A percentile compares a stretch with the other conserved stretches of the same genome.
Evolutionary conservation across 148 eudicot species (phyloP).

Genomic region (Pouteria glomerata): DNA sequence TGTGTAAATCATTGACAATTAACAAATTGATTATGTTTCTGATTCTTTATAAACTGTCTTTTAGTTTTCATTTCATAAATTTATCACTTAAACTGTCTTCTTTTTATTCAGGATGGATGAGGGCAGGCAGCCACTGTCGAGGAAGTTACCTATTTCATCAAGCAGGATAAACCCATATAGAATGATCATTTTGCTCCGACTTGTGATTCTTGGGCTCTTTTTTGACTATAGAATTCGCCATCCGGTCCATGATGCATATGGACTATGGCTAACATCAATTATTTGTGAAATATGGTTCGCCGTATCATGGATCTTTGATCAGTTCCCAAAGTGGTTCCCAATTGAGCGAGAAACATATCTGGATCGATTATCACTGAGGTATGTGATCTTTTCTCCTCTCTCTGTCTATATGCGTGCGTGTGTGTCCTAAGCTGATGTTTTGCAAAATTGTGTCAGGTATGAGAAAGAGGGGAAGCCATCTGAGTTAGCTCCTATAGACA

Average conservation of each 20-base stretch:
- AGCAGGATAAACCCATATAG: conserved; percentile 97
- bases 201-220: conserved; percentile 73
- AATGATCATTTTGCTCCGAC: conserved; percentile 66
- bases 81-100: not conserved
- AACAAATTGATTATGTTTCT: too few relatives aligned
- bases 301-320: conserved; percentile 90
- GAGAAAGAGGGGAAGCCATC: conserved; percentile 98
- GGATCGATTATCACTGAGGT: conserved; percentile 89
- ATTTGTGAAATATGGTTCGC: conserved; percentile 98
- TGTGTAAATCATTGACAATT: too few relatives aligned
- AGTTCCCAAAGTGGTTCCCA: conserved; percentile 94
- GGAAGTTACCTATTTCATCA: conserved; percentile 86
- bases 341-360: conserved; percentile 94
- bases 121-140: conserved; percentile 96
- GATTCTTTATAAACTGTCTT: too few relatives aligned
- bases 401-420: not conserved
- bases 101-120: conserved; percentile 76
- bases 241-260: conserved; percentile 88
- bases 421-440: not conserved
- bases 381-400: not conserved
- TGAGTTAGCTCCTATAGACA: conserved; percentile 75
- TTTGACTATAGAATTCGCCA: conserved; percentile 84
- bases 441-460: conserved; percentile 43
- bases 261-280: conserved; percentile 85
- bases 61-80: not conserved